Evolutionary conservation across 768 basidiomycete genomes (phyloP).

Genomic region (Phylloporus scabripes): DNA sequence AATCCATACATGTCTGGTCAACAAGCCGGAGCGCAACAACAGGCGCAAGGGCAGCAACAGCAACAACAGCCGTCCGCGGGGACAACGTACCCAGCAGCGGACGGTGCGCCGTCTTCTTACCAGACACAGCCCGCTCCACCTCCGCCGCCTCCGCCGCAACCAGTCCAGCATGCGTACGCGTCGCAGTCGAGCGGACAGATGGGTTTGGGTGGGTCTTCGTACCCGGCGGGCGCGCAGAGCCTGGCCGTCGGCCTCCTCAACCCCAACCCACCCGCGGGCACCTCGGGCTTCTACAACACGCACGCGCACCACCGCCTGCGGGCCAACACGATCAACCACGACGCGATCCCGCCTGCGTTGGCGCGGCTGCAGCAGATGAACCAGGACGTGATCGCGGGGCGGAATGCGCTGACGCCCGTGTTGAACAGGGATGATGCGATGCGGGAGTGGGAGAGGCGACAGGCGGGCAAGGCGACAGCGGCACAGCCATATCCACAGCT

Average conservation of each 20-base stretch:
- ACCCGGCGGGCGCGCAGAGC: constrained; percentile 11
- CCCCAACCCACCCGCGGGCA: constrained; percentile 40
- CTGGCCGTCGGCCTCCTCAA: constrained; percentile 28
- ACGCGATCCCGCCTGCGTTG: constrained; percentile 90
- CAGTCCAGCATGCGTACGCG: constrained; percentile 22
- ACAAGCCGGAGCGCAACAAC: constrained; percentile 30
- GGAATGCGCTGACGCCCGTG: constrained; percentile 88
- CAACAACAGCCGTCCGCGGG: constrained; percentile 5
- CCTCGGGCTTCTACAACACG: constrained; percentile 50
- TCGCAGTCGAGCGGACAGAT: constrained; percentile 24
- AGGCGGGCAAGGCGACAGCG: constrained; percentile 64
- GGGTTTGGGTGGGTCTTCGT: constrained; percentile 12
- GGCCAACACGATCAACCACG: constrained; percentile 89
- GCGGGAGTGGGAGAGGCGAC: constrained; percentile 92
- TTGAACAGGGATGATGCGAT: constrained; percentile 92
- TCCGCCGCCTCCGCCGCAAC: constrained; percentile 23
- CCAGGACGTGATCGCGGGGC: constrained; percentile 62
- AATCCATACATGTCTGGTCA: constrained; percentile 76
- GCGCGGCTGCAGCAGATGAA: constrained; percentile 88
- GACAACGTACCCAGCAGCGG: constrained; percentile 20
- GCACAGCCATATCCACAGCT: constrained; percentile 83
- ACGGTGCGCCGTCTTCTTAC: constrained; percentile 14
- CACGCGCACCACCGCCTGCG: constrained; percentile 53
- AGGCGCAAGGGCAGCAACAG: constrained; percentile 16
- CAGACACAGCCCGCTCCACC: constrained; percentile 27